Conservation (phyloP, 257 asterid species). For the Solanum pennellii region DNA sequence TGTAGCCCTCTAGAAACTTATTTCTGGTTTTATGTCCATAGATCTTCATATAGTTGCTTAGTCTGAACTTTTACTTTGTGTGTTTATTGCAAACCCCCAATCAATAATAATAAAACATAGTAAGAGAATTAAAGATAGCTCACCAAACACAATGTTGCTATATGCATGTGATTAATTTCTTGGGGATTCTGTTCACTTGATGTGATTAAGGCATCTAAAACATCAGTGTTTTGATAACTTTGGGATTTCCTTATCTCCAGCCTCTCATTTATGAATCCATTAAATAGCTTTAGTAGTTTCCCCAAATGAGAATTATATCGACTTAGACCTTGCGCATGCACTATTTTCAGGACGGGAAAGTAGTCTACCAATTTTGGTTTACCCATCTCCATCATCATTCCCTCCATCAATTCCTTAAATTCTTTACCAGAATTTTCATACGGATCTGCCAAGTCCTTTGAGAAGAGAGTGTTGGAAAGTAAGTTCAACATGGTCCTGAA, state of each 20-base stretch:
- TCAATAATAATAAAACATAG: too few species aligned
- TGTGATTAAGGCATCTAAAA: neutral
- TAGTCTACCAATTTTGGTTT: conserved; percentile 32
- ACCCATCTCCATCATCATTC: conserved; percentile 19
- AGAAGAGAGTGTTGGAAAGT: conserved; percentile 39
- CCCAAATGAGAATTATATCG: neutral
- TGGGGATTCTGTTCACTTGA: neutral
- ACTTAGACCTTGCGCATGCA: conserved; percentile 33
- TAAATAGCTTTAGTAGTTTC: neutral
- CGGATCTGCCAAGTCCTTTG: conserved; percentile 35
- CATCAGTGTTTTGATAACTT: neutral
- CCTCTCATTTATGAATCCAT: neutral
- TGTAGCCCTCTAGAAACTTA: neutral
- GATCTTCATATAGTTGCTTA: neutral
- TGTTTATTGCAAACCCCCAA: neutral
- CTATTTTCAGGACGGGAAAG: conserved; percentile 24
- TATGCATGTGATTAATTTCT: neutral
- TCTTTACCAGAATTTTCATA: conserved; percentile 34
- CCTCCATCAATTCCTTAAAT: conserved; percentile 15
- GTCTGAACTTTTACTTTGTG: too few species aligned
- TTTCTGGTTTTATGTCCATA: too few species aligned
- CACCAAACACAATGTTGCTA: neutral
- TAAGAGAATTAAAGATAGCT: neutral
- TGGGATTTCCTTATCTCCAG: neutral
- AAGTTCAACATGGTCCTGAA: conserved; percentile 27